A percentile compares a stretch with the other conserved stretches of the same genome.
These are phyloP conservation scores for Suhomyces wounanorum DNA, from an alignment of 1,139 yeast genomes.

Conservation along the genomic window DNA sequence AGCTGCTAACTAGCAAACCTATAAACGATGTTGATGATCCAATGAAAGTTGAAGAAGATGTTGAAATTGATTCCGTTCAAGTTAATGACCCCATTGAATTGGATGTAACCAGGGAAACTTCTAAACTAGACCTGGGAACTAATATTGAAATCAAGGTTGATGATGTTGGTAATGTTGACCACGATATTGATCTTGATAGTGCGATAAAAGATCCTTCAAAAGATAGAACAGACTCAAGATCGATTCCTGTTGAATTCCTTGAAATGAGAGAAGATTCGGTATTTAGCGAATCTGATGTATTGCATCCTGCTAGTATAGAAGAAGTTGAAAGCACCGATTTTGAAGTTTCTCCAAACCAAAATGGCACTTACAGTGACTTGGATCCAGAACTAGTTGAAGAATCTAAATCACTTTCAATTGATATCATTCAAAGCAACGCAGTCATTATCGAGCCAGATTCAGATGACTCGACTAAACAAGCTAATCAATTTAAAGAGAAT, in stretches of 20 bases:
- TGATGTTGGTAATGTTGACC: neutral
- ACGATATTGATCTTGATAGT: neutral
- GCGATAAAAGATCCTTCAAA: neutral
- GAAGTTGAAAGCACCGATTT: constrained; percentile 1
- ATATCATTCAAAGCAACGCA: constrained; percentile 1
- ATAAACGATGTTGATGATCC: too few relatives aligned
- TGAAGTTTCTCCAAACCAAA: neutral
- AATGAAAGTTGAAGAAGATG: too few relatives aligned
- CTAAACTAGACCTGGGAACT: too few relatives aligned
- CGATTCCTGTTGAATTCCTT: neutral
- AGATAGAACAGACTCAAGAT: neutral
- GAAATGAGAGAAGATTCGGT: constrained; percentile 2
- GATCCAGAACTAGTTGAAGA: neutral
- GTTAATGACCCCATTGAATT: too few relatives aligned
- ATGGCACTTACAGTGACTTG: neutral
- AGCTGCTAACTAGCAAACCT: too few relatives aligned
- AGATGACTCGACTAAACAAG: neutral
- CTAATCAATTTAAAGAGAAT: neutral
- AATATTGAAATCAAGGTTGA: too few relatives aligned
- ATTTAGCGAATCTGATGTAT: constrained; percentile 5
- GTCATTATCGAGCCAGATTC: constrained; percentile 3
- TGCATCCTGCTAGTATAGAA: constrained; percentile 6
- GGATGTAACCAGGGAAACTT: too few relatives aligned
- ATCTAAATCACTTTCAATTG: neutral
- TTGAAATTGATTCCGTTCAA: too few relatives aligned